These are phyloP conservation scores for Phallus indusiatus DNA, from an alignment of 768 basidiomycete species.

Conservation along the genomic window DNA sequence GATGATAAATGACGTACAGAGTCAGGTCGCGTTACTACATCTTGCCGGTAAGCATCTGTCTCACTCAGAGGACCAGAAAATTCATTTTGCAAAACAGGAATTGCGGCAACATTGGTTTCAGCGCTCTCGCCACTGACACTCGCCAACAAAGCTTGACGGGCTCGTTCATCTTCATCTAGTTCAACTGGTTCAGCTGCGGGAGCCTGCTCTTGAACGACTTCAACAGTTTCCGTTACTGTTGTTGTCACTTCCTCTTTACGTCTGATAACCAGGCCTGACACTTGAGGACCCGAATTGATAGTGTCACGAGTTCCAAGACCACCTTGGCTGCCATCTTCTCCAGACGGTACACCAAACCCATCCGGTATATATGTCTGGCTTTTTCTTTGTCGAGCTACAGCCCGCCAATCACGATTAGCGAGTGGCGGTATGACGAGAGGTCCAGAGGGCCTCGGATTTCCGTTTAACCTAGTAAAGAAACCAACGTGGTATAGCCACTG, in stretches of 20 bases:
- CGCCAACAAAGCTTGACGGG: conserved; percentile 71
- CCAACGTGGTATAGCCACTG: conserved; percentile 15
- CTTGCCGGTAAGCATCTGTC: conserved; percentile 75
- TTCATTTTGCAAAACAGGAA: conserved; percentile 31
- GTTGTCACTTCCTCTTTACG: conserved; percentile 13
- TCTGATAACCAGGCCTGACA: conserved; percentile 43
- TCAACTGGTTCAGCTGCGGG: conserved; percentile 24
- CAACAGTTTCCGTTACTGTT: conserved; percentile 21
- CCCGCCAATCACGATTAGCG: conserved; percentile 88
- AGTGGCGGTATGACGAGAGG: conserved; percentile 82
- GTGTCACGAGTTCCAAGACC: conserved; percentile 65
- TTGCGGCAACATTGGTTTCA: conserved; percentile 45
- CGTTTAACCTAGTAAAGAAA: conserved; percentile 29
- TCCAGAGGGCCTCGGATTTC: conserved; percentile 35
- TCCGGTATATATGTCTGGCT: conserved; percentile 54
- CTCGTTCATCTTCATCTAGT: conserved; percentile 69
- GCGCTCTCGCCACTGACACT: conserved; percentile 34
- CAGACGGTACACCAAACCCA: conserved; percentile 43
- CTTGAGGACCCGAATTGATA: conserved; percentile 69
- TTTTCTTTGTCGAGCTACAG: conserved; percentile 59
- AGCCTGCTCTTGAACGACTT: conserved; percentile 18
- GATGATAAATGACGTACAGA: conserved; percentile 10
- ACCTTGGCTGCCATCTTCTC: conserved; percentile 65
- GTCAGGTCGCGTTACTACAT: conserved; percentile 73
- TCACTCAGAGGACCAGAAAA: conserved; percentile 45